Evolutionary conservation across 441 rosid genomes (phyloP), one percentile per base, ranked within the genome.

Genomic region (Flueggea neowawraea): DNA sequence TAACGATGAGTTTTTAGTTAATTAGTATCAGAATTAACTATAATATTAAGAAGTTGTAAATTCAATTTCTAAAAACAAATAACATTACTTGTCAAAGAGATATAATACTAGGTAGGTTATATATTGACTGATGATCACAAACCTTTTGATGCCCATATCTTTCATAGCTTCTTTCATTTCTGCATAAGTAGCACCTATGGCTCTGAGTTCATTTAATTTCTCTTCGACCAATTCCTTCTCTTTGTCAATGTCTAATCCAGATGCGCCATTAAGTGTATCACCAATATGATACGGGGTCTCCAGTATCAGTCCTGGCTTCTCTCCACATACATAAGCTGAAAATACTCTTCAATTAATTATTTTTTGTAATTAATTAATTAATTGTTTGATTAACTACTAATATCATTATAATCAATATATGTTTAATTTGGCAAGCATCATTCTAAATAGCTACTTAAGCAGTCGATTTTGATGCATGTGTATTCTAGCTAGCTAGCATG

Each of bases 261-360:
- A 14, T 4, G 58, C 59, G 7, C 92, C 96, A 28, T 78, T 87
- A 0, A 91, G 82, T n/a, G 86, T 70, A 70, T 89, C 92, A 0
- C 92, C 96, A 78, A 80, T 69, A 0, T 13, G 33, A 51, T 73
- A 84, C 4, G 94, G 71, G 10, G 36, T 81, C 73, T 94, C 99
- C 12, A 36, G 33, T 58, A 91, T 73, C 12, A 87, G 47, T 22
- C 99, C 99, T 14, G 70, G 52, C 48, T 65, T 75, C 71, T 87
- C 96, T 10, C 99, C 99, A 6, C 79, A 58, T 2, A 94, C 95
- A 73, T 83, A 94, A 50, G 97, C 99, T 94, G 82, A 2, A 69
- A 65, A 52, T 17, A 43, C 10, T 14, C 3, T 17, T 36, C 15
- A 13, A 17, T 13, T 16, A 6, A 14, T 47, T 12, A 10, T 12